Percentiles rank a stretch among this genome's conserved stretches.
phyloP scores from a whole-genome alignment of 2,329 filamentous ascomycete species.

The Pseudomassariella vexata region DNA sequence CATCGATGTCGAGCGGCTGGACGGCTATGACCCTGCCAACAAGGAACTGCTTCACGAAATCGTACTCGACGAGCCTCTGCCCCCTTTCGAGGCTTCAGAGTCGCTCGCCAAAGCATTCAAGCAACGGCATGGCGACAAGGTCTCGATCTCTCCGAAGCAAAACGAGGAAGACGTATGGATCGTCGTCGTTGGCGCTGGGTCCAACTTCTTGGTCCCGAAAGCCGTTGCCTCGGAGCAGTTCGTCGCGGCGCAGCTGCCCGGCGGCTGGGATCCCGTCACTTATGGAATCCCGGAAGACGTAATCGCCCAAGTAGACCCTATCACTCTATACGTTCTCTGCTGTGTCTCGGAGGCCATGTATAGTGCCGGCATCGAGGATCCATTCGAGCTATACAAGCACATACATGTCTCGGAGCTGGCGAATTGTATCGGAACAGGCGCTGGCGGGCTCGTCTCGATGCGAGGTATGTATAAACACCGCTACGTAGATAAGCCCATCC shows the following conservation, averaged over 20 bases:
- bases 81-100: slow-evolving; percentile 24
- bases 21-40: slow-evolving; percentile 16
- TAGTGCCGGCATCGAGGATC: slow-evolving; percentile 24
- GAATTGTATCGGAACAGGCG: slow-evolving; percentile 25
- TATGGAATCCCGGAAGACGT: slow-evolving; percentile 31
- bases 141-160: too few relatives aligned
- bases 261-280: slow-evolving; percentile 24
- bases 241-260: slow-evolving; percentile 28
- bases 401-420: slow-evolving; percentile 29
- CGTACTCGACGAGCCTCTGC: slow-evolving; percentile 23
- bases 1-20: slow-evolving; percentile 18
- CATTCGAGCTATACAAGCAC: slow-evolving; percentile 22
- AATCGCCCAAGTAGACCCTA: slow-evolving; percentile 26
- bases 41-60: slow-evolving; percentile 27
- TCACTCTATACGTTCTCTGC: slow-evolving; percentile 25
- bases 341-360: slow-evolving; percentile 26
- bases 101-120: slow-evolving; percentile 24
- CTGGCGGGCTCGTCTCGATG: slow-evolving; percentile 20
- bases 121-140: slow-evolving; percentile 24
- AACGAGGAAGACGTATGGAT: slow-evolving; percentile 16
- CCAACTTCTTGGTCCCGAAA: slow-evolving; percentile 26
- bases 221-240: slow-evolving; percentile 17
- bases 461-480: slow-evolving; percentile 23
- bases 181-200: slow-evolving; percentile 22
- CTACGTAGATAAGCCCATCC: slow-evolving; percentile 22